Evolutionary conservation across 257 asterid genomes (phyloP).

Genomic region (Rehmannia glutinosa): DNA sequence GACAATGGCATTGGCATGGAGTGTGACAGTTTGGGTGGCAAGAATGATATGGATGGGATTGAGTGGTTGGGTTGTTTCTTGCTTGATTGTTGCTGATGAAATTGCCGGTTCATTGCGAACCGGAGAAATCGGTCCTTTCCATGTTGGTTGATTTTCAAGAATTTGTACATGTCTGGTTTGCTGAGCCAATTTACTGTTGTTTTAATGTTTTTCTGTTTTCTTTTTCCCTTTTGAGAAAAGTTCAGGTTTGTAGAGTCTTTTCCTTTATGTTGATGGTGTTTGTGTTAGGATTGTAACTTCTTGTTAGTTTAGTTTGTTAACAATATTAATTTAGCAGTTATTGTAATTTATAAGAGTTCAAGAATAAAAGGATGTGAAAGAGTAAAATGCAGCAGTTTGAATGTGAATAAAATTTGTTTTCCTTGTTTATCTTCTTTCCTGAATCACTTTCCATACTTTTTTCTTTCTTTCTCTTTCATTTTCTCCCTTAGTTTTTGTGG

Average conservation of each 20-base stretch:
- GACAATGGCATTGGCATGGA: constrained; percentile 67
- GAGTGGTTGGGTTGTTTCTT: constrained; percentile 59
- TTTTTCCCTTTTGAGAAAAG: too few species aligned
- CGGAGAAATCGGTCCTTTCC: constrained; percentile 66
- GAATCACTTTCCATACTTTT: too few species aligned
- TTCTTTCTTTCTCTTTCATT: background rate
- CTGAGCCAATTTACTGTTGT: background rate
- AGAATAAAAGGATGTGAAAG: too few species aligned
- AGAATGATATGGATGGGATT: constrained; percentile 58
- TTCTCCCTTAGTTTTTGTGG: background rate
- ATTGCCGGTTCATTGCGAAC: constrained; percentile 49
- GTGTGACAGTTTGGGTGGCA: constrained; percentile 48
- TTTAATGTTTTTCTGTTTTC: background rate
- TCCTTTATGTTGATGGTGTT: too few species aligned
- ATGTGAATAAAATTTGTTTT: background rate
- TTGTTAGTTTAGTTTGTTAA: too few species aligned
- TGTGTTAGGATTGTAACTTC: too few species aligned
- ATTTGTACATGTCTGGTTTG: constrained; percentile 6
- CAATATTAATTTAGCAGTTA: background rate
- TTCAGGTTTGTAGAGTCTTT: too few species aligned
- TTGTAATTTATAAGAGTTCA: background rate
- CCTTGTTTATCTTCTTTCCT: too few species aligned
- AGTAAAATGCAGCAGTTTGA: background rate
- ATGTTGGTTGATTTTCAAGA: constrained; percentile 46
- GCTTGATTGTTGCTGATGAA: constrained; percentile 78